phyloP scores from a whole-genome alignment of 1,139 yeast genomes.

The Geotrichum restrictum region DNA sequence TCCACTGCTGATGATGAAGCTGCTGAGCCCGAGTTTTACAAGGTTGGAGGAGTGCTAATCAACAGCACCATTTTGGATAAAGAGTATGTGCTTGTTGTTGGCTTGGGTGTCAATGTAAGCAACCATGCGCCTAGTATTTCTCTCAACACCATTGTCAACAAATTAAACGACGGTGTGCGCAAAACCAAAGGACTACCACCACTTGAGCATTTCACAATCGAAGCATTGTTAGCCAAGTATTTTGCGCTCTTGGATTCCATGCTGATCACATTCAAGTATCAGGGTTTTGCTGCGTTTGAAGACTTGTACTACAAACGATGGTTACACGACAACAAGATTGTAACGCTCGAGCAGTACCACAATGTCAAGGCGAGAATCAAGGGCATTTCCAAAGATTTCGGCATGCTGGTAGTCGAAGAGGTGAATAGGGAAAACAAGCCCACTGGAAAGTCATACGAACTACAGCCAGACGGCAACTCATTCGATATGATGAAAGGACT shows the following conservation, averaged over 20 bases:
- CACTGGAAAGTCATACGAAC: conserved; percentile 54
- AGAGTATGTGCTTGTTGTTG: conserved; percentile 61
- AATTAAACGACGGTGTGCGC: conserved; percentile 48
- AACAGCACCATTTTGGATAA: conserved; percentile 64
- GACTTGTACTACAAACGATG: conserved; percentile 75
- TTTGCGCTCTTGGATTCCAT: conserved; percentile 62
- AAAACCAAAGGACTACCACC: conserved; percentile 40
- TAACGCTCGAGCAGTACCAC: conserved; percentile 46
- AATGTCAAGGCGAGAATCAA: conserved; percentile 58
- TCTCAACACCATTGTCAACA: conserved; percentile 61
- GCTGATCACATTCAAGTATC: conserved; percentile 52
- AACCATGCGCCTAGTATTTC: conserved; percentile 93
- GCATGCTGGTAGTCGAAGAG: conserved; percentile 74
- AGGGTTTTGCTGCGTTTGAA: conserved; percentile 68
- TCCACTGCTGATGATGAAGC: neutral
- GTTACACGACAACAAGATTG: conserved; percentile 75
- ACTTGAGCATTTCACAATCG: conserved; percentile 45
- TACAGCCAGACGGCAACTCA: conserved; percentile 97
- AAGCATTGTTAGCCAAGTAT: conserved; percentile 64
- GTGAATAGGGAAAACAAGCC: conserved; percentile 40
- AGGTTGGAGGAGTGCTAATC: conserved; percentile 80
- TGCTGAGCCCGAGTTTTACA: conserved; percentile 46
- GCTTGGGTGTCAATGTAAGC: conserved; percentile 81
- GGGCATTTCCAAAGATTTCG: conserved; percentile 83
- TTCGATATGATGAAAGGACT: conserved; percentile 92